Base-by-base conservation (phyloP, 176 grass and related monocot genomes). In the Juncus inflexus region DNA sequence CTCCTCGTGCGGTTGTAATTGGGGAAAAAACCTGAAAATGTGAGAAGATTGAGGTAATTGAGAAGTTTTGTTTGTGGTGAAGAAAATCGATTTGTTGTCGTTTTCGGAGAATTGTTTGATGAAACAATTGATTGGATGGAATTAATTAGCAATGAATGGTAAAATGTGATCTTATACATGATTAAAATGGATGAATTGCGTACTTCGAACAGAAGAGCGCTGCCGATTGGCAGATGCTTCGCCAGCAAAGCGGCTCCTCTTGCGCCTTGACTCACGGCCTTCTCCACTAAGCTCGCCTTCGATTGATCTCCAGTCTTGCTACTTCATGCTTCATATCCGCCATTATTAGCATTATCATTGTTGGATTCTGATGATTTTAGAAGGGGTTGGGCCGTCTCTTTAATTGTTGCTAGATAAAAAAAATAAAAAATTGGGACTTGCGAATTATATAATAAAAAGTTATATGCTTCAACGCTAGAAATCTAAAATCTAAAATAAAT, bases 171-270 rank as follows among this genome's bases (percentile, higher is more conserved):
- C 4, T 9, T 47, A 47, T 47, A 47, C 2, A 9, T 47, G 43
- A 47, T 47, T 6, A 9, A 47, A 47, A 47, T 47, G 1, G 9
- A 47, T 47, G 43, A 47, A 47, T 47, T 15, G 54, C 5, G 12
- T 57, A 57, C 54, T 15, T 57, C 7, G 16, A 74, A 74, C 58
- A 74, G 9, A 40, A 63, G 54, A 38, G 47, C 5, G 50, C 6
- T 38, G 6, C 70, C 70, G 0, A 42, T 62, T 15, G 70, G 70
- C 0, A 74, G 70, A 39, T 74, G 70, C 57, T 74, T 74, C 10
- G 70, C 58, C 2, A 74, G 55, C 47, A 51, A 37, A 2, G 70
- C 70, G 2, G 60, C 70, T 38, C 70, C 60, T 12, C 5, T 74
- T 28, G 28, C 55, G 6, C 58, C 60, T 12, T 15, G 9, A 1